A percentile compares a stretch with the other conserved stretches of the same genome.
Evolutionary conservation across 75 land plant species (phyloP).

Genomic region (Gnetum montanum): DNA sequence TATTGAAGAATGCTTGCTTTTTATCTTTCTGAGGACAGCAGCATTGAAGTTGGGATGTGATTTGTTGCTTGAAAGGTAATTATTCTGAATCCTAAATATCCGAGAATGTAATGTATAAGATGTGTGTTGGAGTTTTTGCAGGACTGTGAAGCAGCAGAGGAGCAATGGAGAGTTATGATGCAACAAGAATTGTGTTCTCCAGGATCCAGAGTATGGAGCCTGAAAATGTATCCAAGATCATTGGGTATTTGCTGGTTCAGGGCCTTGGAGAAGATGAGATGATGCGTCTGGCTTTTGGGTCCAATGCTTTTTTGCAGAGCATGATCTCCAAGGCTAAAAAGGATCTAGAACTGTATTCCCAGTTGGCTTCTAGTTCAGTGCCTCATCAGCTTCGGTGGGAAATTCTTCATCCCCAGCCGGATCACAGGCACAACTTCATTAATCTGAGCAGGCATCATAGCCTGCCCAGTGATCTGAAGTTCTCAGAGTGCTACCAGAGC

Average conservation of each 20-base stretch:
- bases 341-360: constrained; percentile 23
- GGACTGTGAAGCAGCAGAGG: no score
- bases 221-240: constrained; percentile 36
- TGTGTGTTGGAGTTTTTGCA: no score
- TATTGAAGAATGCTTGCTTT: no score
- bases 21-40: no score
- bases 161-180: constrained; percentile 39
- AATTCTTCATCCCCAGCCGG: neutral
- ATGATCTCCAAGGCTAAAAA: constrained; percentile 34
- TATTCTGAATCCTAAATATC: no score
- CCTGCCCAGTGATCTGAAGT: constrained; percentile 2
- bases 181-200: constrained; percentile 28
- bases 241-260: constrained; percentile 38
- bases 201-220: constrained; percentile 35
- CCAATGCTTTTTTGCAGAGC: constrained; percentile 6
- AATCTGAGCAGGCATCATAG: constrained; percentile 7
- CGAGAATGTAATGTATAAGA: no score
- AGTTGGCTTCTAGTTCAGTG: no score
- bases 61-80: no score
- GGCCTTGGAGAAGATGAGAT: constrained; percentile 13
- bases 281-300: constrained; percentile 6
- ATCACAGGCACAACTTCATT: neutral
- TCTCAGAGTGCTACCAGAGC: no score
- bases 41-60: no score
- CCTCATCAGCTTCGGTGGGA: neutral